Base-by-base conservation (phyloP, 2,329 filamentous ascomycete species). In the Ascomycota sp. region DNA sequence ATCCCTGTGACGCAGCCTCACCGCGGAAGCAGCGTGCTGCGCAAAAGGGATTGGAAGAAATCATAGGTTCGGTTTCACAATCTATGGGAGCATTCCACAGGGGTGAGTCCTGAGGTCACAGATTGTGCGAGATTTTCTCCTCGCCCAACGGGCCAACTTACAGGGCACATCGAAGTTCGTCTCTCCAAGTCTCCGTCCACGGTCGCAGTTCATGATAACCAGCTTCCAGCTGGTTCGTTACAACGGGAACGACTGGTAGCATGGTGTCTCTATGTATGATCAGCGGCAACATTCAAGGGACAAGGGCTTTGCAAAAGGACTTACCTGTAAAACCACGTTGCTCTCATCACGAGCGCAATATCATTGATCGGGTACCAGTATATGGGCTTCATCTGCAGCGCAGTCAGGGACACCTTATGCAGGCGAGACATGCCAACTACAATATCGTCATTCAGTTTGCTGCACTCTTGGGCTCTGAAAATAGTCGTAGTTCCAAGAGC, bases 361-460 rank as follows among this genome's bases (percentile, higher is more conserved):
- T 95, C 89, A 42, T 92, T 83, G 21, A 95, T 66, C 7, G 89
- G 86, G 12, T 77, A 85, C 89, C 89, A 98, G 48, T 98, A 98
- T 35, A 95, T 94, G 0, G 89, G 89, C 49, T 85, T 81, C 83
- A 98, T 92, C 43, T 80, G 65, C 22, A 92, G 55, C 31, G 67
- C 67, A 15, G 86, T 83, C 40, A 95, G 61, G 33, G 79, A 73
- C 2, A 95, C 86, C 43, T 85, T 68, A 47, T 98, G 86, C 33
- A 98, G 59, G 38, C 83, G 69, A n/a, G 85, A 92, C 5, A 89
- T 62, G 0, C 89, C 89, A 1, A 95, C 86, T 4, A 83, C 72
- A 3, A 95, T 73, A 33, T 77, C 72, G 5, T 51, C 44, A 34
- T 17, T 17, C 15, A 51, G 37, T 17, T 46, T 51, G 23, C 15